Evolutionary conservation across 495 filamentous ascomycete genomes (phyloP).

Genomic region (Staphylotrichum tortipilum): DNA sequence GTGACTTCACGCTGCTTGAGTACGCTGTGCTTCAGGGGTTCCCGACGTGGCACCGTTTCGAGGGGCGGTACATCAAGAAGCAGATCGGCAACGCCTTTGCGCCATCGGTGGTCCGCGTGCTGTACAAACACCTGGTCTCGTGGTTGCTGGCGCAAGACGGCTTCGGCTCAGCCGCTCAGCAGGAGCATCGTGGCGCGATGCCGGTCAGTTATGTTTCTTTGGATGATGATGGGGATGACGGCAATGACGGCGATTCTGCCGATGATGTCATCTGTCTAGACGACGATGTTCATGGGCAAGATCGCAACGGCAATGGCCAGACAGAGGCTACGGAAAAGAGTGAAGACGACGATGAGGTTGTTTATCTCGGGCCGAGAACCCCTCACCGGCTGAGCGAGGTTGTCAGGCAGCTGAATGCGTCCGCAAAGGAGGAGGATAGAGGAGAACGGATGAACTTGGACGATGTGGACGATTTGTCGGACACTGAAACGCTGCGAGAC

Average conservation of each 20-base stretch:
- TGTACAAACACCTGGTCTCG: conserved; percentile 51
- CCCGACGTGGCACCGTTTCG: conserved; percentile 55
- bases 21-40: conserved; percentile 71
- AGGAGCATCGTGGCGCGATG: not conserved
- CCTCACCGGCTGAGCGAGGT: not conserved
- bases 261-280: not conserved
- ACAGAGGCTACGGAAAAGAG: not conserved
- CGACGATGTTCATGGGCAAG: not conserved
- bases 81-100: conserved; percentile 90
- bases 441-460: no score
- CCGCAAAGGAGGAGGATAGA: not conserved
- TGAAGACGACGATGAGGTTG: not conserved
- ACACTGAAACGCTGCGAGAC: not conserved
- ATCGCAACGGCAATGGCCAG: not conserved
- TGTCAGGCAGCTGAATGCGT: not conserved
- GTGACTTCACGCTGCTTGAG: conserved; percentile 64
- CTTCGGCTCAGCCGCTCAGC: not conserved
- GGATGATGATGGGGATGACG: no score
- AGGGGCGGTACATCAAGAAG: conserved; percentile 40
- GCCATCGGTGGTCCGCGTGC: conserved; percentile 48
- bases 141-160: conserved; percentile 52
- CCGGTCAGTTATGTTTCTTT: no score
- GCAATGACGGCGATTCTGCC: no score
- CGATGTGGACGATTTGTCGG: not conserved
- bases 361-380: no score